phyloP scores from a whole-genome alignment of 176 grass and related monocot species.

The Oropetium thomaeum region DNA sequence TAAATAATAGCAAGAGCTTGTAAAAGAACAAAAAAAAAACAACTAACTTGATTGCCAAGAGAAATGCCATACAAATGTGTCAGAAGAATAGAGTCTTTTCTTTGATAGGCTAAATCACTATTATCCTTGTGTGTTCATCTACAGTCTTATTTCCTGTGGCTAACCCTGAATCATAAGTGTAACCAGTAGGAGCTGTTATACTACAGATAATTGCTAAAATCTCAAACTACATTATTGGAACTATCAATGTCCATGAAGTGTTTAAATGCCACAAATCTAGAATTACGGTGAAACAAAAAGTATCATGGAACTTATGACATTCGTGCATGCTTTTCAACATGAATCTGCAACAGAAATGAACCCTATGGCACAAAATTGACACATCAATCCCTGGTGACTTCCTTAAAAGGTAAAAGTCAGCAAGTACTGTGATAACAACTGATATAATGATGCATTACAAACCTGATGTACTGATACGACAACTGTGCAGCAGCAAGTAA shows the following conservation, averaged over 20 bases:
- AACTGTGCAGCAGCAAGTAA: constrained; percentile 82
- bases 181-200: not conserved
- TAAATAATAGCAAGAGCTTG: constrained; percentile 18
- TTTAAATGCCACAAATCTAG: not conserved
- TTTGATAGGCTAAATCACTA: not conserved
- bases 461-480: constrained; percentile 98
- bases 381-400: not conserved
- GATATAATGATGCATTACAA: constrained; percentile 13
- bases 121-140: not conserved
- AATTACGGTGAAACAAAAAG: not conserved
- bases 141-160: not conserved
- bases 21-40: constrained; percentile 17
- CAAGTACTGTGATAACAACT: not conserved
- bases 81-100: not conserved
- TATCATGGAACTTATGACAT: not conserved
- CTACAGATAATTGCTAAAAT: not conserved
- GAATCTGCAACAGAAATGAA: not conserved
- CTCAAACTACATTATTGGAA: not conserved
- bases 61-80: not conserved
- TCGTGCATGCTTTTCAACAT: not conserved
- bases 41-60: not conserved
- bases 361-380: not conserved
- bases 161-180: not conserved
- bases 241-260: not conserved
- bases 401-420: not conserved